Evolutionary conservation across 805 yeast species (phyloP).

Genomic region (Monosporozyma aerobia): DNA sequence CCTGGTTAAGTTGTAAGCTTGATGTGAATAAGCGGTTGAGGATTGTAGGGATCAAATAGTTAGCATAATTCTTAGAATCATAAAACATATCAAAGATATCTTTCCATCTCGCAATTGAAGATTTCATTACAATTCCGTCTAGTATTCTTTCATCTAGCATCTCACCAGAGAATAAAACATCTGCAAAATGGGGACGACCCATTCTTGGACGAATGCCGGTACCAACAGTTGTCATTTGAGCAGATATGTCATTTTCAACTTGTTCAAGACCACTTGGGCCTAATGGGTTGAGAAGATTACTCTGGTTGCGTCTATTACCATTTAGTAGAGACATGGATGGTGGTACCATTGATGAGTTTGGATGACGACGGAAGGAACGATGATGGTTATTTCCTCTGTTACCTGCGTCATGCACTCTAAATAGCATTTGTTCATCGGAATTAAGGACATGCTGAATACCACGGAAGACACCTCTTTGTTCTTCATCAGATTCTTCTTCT

Average conservation of each 20-base stretch:
- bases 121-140: slow-evolving; percentile 28
- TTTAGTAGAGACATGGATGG: slow-evolving; percentile 25
- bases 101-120: slow-evolving; percentile 63
- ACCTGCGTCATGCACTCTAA: slow-evolving; percentile 19
- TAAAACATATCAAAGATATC: slow-evolving; percentile 46
- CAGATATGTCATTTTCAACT: slow-evolving; percentile 24
- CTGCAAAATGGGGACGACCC: slow-evolving; percentile 23
- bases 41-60: slow-evolving; percentile 35
- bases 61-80: slow-evolving; percentile 32
- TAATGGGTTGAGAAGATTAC: slow-evolving; percentile 25
- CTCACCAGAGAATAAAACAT: slow-evolving; percentile 25
- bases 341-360: slow-evolving; percentile 16
- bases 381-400: slow-evolving; percentile 13
- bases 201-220: slow-evolving; percentile 20
- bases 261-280: slow-evolving; percentile 30
- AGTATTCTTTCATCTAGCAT: slow-evolving; percentile 25
- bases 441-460: slow-evolving; percentile 28
- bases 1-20: slow-evolving; percentile 34
- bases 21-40: slow-evolving; percentile 40
- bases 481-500: slow-evolving; percentile 27
- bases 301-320: slow-evolving; percentile 22
- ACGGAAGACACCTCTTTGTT: slow-evolving; percentile 23
- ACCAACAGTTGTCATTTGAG: slow-evolving; percentile 19
- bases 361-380: slow-evolving; percentile 14
- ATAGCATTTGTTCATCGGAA: slow-evolving; percentile 21